Conservation (phyloP, 2,329 filamentous ascomycete genomes). For the Penicillium expansum region DNA sequence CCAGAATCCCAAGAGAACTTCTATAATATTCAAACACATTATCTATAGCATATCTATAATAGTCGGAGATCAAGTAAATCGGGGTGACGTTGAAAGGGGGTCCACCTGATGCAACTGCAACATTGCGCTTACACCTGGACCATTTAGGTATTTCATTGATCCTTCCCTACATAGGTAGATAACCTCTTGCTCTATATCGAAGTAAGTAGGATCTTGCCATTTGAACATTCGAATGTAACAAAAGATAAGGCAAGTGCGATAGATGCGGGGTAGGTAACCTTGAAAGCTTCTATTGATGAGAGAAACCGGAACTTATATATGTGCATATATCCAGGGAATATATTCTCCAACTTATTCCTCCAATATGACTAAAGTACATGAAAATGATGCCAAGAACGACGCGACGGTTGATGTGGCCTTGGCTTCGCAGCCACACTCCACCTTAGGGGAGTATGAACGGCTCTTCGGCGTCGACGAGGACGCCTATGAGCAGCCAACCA, state of each 20-base stretch:
- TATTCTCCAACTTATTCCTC: background rate
- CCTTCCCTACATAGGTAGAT: background rate
- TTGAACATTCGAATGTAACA: background rate
- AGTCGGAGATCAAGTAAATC: background rate
- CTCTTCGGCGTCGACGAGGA: conserved; percentile 40
- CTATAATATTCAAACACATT: background rate
- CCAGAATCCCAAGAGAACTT: background rate
- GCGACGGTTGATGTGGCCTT: conserved; percentile 1
- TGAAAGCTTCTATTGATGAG: background rate
- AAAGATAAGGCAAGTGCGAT: background rate
- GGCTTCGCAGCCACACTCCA: conserved; percentile 10
- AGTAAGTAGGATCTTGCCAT: background rate
- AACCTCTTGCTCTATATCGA: background rate
- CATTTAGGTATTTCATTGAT: background rate
- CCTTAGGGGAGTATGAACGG: conserved; percentile 33
- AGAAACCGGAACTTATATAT: background rate
- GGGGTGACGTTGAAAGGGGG: background rate
- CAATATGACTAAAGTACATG: background rate
- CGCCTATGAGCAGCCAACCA: conserved; percentile 39
- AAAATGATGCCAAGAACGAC: conserved; percentile 15
- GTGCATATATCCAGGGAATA: background rate
- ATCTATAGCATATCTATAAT: too few relatives aligned
- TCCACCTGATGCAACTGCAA: background rate
- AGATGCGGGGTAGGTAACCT: background rate
- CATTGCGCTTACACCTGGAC: background rate